These are phyloP conservation scores for Sarocladium strictum DNA, from an alignment of 2,329 filamentous ascomycete species.

Conservation along the genomic window DNA sequence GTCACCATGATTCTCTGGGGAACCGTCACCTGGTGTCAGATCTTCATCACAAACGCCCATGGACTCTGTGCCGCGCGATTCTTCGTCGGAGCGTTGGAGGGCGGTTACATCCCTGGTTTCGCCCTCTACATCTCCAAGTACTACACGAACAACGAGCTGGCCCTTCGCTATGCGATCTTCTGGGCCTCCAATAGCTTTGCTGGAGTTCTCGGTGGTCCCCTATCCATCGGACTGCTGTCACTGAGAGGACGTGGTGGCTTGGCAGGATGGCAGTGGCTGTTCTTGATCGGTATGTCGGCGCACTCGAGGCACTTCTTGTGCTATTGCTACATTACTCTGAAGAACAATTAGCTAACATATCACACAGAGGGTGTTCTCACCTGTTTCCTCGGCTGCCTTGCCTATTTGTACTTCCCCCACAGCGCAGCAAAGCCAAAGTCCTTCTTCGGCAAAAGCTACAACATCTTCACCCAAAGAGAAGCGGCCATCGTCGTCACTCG, in stretches of 20 bases:
- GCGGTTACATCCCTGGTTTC: conserved; percentile 26
- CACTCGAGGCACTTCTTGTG: too few species aligned
- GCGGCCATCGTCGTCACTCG: conserved; percentile 21
- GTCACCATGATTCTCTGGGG: conserved; percentile 26
- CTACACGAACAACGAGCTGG: conserved; percentile 24
- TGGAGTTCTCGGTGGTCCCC: conserved; percentile 20
- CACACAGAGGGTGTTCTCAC: conserved; percentile 22
- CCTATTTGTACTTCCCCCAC: conserved; percentile 23
- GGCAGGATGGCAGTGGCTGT: conserved; percentile 25
- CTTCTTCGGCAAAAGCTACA: conserved; percentile 19
- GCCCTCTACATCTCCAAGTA: conserved; percentile 24
- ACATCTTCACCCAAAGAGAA: conserved; percentile 19
- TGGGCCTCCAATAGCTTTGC: conserved; percentile 24
- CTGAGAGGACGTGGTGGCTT: conserved; percentile 19
- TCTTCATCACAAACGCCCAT: conserved; percentile 19
- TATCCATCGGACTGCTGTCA: conserved; percentile 22
- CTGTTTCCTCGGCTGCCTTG: conserved; percentile 16
- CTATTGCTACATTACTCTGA: background rate
- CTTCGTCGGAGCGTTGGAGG: conserved; percentile 23
- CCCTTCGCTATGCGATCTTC: conserved; percentile 21
- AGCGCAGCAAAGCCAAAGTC: conserved; percentile 19
- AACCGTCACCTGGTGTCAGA: conserved; percentile 21
- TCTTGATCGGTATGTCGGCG: conserved; percentile 21
- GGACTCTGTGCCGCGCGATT: conserved; percentile 22
- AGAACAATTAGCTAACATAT: too few species aligned